phyloP scores from a whole-genome alignment of 768 basidiomycete species.

The Suillus cothurnatus region DNA sequence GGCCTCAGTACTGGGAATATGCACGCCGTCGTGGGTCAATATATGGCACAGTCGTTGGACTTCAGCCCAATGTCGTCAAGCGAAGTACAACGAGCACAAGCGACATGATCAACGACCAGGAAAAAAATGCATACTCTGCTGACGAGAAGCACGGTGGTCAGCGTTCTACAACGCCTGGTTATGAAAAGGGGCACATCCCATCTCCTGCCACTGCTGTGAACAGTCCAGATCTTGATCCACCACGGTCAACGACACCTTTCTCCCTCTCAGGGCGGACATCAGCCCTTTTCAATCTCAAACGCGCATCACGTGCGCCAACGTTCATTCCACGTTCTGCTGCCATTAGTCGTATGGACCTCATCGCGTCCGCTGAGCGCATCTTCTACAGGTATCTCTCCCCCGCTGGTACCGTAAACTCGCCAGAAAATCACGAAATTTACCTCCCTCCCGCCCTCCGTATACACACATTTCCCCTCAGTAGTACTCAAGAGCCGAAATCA shows the following conservation, averaged over 20 bases:
- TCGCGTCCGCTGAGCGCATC: slow-evolving; percentile 94
- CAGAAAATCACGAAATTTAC: slow-evolving; percentile 97
- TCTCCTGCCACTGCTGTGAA: slow-evolving; percentile 48
- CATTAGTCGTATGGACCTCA: slow-evolving; percentile 86
- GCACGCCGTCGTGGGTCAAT: slow-evolving; percentile 91
- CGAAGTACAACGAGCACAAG: slow-evolving; percentile 83
- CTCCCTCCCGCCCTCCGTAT: slow-evolving; percentile 92
- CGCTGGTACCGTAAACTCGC: slow-evolving; percentile 70
- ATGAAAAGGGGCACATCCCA: slow-evolving; percentile 40
- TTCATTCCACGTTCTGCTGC: slow-evolving; percentile 91
- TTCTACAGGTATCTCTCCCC: slow-evolving; percentile 93
- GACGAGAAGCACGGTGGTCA: slow-evolving; percentile 52
- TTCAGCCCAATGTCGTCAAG: slow-evolving; percentile 63
- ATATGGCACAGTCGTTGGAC: slow-evolving; percentile 86
- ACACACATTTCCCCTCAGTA: slow-evolving; percentile 84
- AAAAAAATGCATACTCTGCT: slow-evolving; percentile 58
- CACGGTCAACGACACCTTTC: slow-evolving; percentile 81
- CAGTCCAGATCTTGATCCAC: slow-evolving; percentile 42
- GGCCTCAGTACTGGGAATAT: slow-evolving; percentile 98
- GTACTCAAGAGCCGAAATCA: slow-evolving; percentile 69
- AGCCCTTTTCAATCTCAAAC: slow-evolving; percentile 72
- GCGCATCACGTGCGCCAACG: slow-evolving; percentile 88
- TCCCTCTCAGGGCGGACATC: slow-evolving; percentile 75
- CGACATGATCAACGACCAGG: slow-evolving; percentile 68
- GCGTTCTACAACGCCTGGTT: slow-evolving; percentile 49